Conservation (phyloP, 192 early-diverging fungal genomes). For the Linnemannia schmuckeri region DNA sequence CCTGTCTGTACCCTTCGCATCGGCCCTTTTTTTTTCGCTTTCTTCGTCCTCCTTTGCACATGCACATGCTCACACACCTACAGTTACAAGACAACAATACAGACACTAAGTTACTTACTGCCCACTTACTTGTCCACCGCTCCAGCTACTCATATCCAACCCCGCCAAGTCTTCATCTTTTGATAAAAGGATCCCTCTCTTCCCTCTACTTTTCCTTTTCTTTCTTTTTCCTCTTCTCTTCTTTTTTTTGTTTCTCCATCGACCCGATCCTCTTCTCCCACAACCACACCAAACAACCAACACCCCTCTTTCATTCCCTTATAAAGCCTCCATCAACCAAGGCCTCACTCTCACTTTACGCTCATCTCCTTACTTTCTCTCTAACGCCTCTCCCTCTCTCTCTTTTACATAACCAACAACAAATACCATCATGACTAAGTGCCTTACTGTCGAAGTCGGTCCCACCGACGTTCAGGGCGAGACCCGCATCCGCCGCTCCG, state of each 20-base stretch:
- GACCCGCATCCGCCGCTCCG: slow-evolving; percentile 62
- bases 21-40: neutral
- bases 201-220: neutral
- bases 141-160: neutral
- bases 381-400: neutral
- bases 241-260: slow-evolving; percentile 20
- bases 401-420: neutral
- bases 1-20: neutral
- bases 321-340: slow-evolving; percentile 9
- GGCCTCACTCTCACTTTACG: slow-evolving; percentile 8
- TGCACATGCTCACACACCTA: slow-evolving; percentile 16
- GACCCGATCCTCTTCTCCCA: slow-evolving; percentile 27
- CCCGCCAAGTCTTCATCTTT: neutral
- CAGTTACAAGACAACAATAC: no score
- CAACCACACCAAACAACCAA: neutral
- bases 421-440: slow-evolving; percentile 54
- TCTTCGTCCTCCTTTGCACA: neutral
- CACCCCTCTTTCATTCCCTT: slow-evolving; percentile 7
- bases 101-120: no score
- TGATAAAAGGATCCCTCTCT: neutral
- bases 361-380: neutral
- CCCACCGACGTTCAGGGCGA: slow-evolving; percentile 56
- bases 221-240: slow-evolving; percentile 19
- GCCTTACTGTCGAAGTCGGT: slow-evolving; percentile 56
- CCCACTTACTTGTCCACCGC: neutral